Evolutionary conservation across 495 filamentous ascomycete species (phyloP), one percentile per base, ranked within the genome.

Genomic region (Penicillium macrosclerotiorum): DNA sequence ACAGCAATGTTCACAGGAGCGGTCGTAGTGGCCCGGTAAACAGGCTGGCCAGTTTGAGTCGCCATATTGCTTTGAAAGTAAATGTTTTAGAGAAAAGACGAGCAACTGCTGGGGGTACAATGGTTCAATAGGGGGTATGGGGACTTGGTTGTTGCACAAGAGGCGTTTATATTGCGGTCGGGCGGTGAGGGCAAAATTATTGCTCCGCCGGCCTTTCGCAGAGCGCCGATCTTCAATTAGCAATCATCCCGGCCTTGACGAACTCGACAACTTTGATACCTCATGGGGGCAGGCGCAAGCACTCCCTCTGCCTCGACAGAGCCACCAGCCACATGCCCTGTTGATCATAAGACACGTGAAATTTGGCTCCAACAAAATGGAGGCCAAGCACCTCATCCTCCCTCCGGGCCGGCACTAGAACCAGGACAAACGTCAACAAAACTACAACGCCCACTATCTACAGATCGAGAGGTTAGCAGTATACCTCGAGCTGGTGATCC

Each of bases 1-100:
- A 99, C 93, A 43, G 93, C 93, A 60, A 99, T 99, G 75, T 99
- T 99, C 55, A 99, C 93, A 12, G 93, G 93, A 18, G 93, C 93
- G 25, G 90, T 96, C 34, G 92, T 96, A 72, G 86, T 95, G 39
- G 94, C 90, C 59, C 88, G 84, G 75, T 91, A 90, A 59, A 97
- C 67, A 24, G 57, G 47, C 62, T 57, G 67, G 59, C 52, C 55
- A 22, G 69, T 49, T 29, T 57, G 13, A 51, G 76, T 66, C 25
- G 72, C 67, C 76, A 80, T 82, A 45, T 35, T 68, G 14, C n/a
- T 29, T 39, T 35, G n/a, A 30, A 26, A 39, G 42, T 24, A 44
- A 32, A 24, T 34, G 18, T 20, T 46, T 45, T 33, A 23, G 4
- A 29, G 19, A 35, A 25, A 11, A 9, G 9, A 14, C 12, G 18